Conservation (phyloP, 1,284 basidiomycete species). For the Microbotryum scabiosae region DNA sequence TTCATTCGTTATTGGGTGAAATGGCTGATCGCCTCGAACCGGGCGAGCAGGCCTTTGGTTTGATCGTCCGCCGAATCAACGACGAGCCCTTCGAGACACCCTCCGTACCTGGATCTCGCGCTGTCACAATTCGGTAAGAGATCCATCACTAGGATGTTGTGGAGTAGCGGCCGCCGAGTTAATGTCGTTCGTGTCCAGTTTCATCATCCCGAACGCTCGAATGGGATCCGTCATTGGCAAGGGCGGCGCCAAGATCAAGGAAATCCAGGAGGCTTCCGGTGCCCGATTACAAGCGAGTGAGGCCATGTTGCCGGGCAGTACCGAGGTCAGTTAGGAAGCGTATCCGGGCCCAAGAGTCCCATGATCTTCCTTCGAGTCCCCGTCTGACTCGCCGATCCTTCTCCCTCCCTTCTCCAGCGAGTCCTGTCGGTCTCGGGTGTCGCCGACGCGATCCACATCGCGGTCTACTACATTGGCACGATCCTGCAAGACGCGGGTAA, state of each 20-base stretch:
- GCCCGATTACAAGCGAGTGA: conserved; percentile 93
- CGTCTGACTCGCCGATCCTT: not conserved
- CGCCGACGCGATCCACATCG: conserved; percentile 99
- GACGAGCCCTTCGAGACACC: conserved; percentile 98
- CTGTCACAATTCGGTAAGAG: conserved; percentile 81
- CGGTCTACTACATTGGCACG: conserved; percentile 54
- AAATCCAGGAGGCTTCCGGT: conserved; percentile 98
- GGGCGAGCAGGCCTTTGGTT: conserved; percentile 74
- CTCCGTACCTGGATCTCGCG: conserved; percentile 92
- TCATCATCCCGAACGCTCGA: conserved; percentile 97
- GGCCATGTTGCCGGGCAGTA: conserved; percentile 97
- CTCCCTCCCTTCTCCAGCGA: conserved; percentile 51
- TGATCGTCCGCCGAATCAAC: conserved; percentile 97
- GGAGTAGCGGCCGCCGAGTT: no score
- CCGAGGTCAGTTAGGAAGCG: conserved; percentile 51
- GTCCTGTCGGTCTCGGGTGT: conserved; percentile 96
- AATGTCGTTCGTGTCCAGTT: conserved; percentile 38
- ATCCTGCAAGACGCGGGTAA: conserved; percentile 41
- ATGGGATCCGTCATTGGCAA: conserved; percentile 99
- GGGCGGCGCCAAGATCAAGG: conserved; percentile 95
- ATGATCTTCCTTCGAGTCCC: not conserved
- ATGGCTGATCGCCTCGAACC: not conserved
- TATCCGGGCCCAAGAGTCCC: not conserved
- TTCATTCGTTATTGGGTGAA: not conserved
- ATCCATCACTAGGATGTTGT: no score